These are phyloP conservation scores for Aegilops longissima DNA, from an alignment of 176 grass and related monocot genomes.

Conservation along the genomic window DNA sequence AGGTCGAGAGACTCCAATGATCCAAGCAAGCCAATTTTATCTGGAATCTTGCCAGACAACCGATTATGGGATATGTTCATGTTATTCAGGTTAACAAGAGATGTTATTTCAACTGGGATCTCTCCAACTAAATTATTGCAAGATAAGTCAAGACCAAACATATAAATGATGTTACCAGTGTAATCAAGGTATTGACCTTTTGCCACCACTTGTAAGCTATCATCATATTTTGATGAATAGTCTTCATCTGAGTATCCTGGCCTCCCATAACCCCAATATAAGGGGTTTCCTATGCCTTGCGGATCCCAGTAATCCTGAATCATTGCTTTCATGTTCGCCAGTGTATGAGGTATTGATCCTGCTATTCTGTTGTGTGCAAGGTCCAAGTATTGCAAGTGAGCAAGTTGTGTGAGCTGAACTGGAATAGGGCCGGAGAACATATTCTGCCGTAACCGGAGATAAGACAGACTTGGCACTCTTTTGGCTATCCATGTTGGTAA, in stretches of 20 bases:
- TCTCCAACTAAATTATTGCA: conserved; percentile 27
- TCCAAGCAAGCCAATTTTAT: conserved; percentile 1
- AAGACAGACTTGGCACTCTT: background rate
- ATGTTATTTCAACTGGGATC: conserved; percentile 17
- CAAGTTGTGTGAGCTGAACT: background rate
- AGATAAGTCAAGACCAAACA: conserved; percentile 28
- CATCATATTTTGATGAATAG: background rate
- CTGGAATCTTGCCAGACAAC: conserved; percentile 30
- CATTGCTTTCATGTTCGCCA: background rate
- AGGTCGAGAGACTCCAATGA: conserved; percentile 42
- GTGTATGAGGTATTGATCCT: background rate
- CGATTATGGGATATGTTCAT: conserved; percentile 39
- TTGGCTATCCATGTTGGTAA: background rate
- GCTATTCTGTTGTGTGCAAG: background rate
- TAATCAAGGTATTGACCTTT: conserved; percentile 21
- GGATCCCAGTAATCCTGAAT: no score
- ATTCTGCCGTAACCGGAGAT: background rate
- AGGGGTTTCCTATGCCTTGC: background rate
- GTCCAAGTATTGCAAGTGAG: background rate
- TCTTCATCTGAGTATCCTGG: background rate
- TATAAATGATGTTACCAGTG: background rate
- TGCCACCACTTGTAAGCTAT: background rate
- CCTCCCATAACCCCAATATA: background rate
- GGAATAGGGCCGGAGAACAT: background rate
- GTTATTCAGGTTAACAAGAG: background rate